A percentile compares a stretch with the other conserved stretches of the same genome.
Conservation (phyloP, 306 rosid genomes). For the Abrus pulchellus region DNA sequence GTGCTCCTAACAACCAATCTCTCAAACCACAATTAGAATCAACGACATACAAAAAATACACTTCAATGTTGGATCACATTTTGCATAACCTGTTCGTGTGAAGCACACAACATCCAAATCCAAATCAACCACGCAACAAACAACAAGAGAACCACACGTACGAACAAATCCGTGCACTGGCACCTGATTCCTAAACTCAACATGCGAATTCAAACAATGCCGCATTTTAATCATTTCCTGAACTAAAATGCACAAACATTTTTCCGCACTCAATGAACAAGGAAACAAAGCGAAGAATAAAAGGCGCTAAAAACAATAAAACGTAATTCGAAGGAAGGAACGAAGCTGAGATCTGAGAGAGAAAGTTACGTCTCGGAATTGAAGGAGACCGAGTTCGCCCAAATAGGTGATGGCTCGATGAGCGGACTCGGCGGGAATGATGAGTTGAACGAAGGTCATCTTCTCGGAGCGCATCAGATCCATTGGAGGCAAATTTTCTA, state of each 20-base stretch:
- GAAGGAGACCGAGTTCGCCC: constrained; percentile 89
- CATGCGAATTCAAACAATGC: constrained; percentile 30
- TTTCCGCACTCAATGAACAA: background rate
- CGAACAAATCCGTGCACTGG: background rate
- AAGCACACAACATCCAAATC: constrained; percentile 37
- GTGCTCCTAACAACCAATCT: constrained; percentile 1
- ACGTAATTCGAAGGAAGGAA: constrained; percentile 11
- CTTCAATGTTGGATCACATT: constrained; percentile 5
- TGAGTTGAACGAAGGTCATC: constrained; percentile 92
- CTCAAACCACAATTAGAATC: constrained; percentile 24
- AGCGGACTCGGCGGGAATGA: constrained; percentile 89
- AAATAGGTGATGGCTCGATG: constrained; percentile 83
- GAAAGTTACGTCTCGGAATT: constrained; percentile 81
- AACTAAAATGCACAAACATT: background rate
- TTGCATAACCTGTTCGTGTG: background rate
- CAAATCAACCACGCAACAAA: background rate
- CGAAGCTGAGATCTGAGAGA: constrained; percentile 45
- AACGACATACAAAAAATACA: background rate
- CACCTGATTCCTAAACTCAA: constrained; percentile 4
- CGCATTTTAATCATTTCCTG: background rate
- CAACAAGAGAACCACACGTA: background rate
- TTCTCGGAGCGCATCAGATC: constrained; percentile 98
- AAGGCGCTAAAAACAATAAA: constrained; percentile 37
- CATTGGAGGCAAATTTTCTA: constrained; percentile 77
- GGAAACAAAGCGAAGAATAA: background rate